Evolutionary conservation across 2,329 filamentous ascomycete species (phyloP).

Genomic region (Trichophyton benhamiae): DNA sequence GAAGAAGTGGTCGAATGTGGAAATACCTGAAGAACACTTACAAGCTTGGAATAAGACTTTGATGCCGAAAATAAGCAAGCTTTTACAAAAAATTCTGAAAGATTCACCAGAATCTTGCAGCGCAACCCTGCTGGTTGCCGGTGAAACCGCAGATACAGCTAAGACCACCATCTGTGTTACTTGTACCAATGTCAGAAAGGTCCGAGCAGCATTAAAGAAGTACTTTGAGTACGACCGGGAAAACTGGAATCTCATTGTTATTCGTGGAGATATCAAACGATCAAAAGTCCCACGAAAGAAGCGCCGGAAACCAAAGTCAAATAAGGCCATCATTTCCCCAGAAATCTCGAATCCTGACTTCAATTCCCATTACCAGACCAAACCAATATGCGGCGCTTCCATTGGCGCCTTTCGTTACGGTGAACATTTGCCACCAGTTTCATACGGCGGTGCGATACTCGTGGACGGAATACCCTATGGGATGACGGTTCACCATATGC

Average conservation of each 20-base stretch:
- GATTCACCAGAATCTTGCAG: conserved; percentile 50
- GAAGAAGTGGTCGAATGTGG: conserved; percentile 37
- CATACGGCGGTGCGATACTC: conserved; percentile 75
- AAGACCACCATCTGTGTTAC: conserved; percentile 52
- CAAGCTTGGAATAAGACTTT: conserved; percentile 48
- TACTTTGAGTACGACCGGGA: conserved; percentile 46
- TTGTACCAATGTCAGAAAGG: conserved; percentile 46
- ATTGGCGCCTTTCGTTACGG: conserved; percentile 83
- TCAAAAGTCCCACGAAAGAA: conserved; percentile 40
- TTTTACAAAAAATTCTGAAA: conserved; percentile 47
- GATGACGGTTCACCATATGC: conserved; percentile 95
- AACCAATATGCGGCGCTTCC: conserved; percentile 73
- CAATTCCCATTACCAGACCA: conserved; percentile 67
- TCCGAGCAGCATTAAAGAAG: conserved; percentile 45
- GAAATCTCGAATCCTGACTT: conserved; percentile 22
- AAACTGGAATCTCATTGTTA: conserved; percentile 48
- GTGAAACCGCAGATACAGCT: conserved; percentile 44
- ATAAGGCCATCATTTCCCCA: conserved; percentile 19
- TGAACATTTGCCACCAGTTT: conserved; percentile 78
- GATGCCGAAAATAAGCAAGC: conserved; percentile 45
- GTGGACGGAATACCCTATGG: conserved; percentile 77
- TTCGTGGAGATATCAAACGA: conserved; percentile 45
- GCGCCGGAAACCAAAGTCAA: conserved; percentile 27
- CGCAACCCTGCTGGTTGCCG: conserved; percentile 49
- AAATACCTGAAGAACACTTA: conserved; percentile 44